Conservation (phyloP, 2,329 filamentous ascomycete species). For the Xylariaceae sp. region DNA sequence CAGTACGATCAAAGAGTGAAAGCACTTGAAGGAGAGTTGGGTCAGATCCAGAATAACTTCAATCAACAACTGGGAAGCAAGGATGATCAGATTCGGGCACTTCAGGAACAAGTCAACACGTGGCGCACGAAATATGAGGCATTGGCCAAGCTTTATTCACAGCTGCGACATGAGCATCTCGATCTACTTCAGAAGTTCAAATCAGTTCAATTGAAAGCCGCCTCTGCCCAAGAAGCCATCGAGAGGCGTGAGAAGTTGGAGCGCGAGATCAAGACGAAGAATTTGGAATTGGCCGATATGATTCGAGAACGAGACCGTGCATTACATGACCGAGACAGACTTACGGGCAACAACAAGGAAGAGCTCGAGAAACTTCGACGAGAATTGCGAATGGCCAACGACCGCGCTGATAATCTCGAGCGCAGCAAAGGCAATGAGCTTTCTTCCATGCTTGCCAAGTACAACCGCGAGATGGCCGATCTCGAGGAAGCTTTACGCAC, state of each 20-base stretch:
- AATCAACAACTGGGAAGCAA: conserved; percentile 83
- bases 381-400: conserved; percentile 86
- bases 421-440: conserved; percentile 91
- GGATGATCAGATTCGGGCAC: conserved; percentile 86
- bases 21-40: conserved; percentile 81
- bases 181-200: conserved; percentile 97
- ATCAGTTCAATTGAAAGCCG: conserved; percentile 89
- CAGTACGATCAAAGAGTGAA: conserved; percentile 96
- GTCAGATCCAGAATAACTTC: conserved; percentile 76
- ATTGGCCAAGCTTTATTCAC: conserved; percentile 93
- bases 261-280: conserved; percentile 98
- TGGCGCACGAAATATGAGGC: conserved; percentile 98
- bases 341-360: conserved; percentile 82
- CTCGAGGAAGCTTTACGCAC: conserved; percentile 86
- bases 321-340: conserved; percentile 84
- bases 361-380: conserved; percentile 93
- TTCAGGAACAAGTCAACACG: conserved; percentile 96
- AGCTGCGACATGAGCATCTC: conserved; percentile 89
- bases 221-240: conserved; percentile 94
- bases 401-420: conserved; percentile 88
- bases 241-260: conserved; percentile 92
- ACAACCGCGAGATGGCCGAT: conserved; percentile 96
- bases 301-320: conserved; percentile 94
- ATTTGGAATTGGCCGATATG: conserved; percentile 97
- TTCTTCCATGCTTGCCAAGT: conserved; percentile 89